Percentiles rank a stretch among this genome's conserved stretches.
Evolutionary conservation across 306 rosid genomes (phyloP).

Genomic region (Castanea sativa): DNA sequence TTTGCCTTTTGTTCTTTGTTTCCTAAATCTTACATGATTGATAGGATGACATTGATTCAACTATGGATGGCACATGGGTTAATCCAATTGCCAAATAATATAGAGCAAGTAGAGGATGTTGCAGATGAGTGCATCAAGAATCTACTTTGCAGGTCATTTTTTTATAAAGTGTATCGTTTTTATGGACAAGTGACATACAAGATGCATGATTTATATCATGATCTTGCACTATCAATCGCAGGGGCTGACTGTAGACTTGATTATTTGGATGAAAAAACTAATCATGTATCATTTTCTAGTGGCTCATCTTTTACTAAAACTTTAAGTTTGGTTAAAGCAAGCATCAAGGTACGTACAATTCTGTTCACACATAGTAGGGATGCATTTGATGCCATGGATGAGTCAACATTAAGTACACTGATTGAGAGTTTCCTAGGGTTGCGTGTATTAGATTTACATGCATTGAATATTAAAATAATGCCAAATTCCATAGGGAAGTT

Average conservation of each 20-base stretch:
- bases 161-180: neutral
- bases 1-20: conserved; percentile 40
- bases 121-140: conserved; percentile 31
- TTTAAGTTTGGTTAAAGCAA: neutral
- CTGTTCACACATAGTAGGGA: neutral
- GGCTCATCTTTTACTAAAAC: neutral
- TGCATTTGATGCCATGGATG: too few species aligned
- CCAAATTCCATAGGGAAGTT: too few species aligned
- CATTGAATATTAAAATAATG: too few species aligned
- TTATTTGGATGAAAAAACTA: neutral
- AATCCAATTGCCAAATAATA: conserved; percentile 3
- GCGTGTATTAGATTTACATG: too few species aligned
- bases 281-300: conserved; percentile 6
- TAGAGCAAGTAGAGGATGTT: conserved; percentile 28
- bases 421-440: too few species aligned
- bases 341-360: conserved; percentile 20
- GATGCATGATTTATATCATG: conserved; percentile 37
- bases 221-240: conserved; percentile 26
- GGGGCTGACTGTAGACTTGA: neutral
- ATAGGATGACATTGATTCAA: conserved; percentile 19
- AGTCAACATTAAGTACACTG: too few species aligned
- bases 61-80: conserved; percentile 48
- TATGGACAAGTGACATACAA: neutral
- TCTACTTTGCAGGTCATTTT: conserved; percentile 34
- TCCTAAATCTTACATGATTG: conserved; percentile 32